Evolutionary conservation across 805 yeast species (phyloP), one percentile per base, ranked within the genome.

Genomic region (Kodamaea sagamina): DNA sequence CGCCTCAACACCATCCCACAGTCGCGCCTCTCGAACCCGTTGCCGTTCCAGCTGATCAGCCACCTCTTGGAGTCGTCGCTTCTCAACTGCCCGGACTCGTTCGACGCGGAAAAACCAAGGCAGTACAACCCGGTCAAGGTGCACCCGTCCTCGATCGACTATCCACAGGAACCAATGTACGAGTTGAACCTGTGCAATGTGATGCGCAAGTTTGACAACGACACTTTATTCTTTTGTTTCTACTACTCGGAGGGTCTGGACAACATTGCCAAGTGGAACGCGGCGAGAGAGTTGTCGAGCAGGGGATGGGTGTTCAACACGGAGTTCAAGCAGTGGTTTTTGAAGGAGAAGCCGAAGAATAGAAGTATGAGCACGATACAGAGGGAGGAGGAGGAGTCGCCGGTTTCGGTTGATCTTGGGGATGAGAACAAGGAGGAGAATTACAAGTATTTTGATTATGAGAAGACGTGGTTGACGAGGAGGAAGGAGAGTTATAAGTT

Each of bases 21-120:
- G 59, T 63, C 59, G 25, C 66, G 85, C 32, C 59, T 79, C 27
- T 60, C 60, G 24, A 71, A 75, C 41, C 84, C 87, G 17, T 71
- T 79, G 19, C 71, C 82, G 12, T 68, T 78, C 47, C 72, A 72
- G 21, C 60, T 77, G 2, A 80, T 86, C 17, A 67, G 77, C 39
- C 74, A 74, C 45, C 69, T 78, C 52, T 70, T 92, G 51, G 95
- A 88, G 59, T 77, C 85, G 1, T 89, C 97, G 2, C 71, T 88
- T 46, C 70, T 87, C 52, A 86, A 86, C 55, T 89, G 97, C 61
- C 98, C 99, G 0, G 98, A 93, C 65, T 87, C 98, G 0, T 77
- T 82, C 46, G 95, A 92, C 60, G 84, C 95, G 2, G 97, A 92
- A 55, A 78, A 73, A 53, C 96, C 97, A 12, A 78, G 84, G 47